Conservation (phyloP, 192 early-diverging fungal genomes). For the Obelidium mucronatum region DNA sequence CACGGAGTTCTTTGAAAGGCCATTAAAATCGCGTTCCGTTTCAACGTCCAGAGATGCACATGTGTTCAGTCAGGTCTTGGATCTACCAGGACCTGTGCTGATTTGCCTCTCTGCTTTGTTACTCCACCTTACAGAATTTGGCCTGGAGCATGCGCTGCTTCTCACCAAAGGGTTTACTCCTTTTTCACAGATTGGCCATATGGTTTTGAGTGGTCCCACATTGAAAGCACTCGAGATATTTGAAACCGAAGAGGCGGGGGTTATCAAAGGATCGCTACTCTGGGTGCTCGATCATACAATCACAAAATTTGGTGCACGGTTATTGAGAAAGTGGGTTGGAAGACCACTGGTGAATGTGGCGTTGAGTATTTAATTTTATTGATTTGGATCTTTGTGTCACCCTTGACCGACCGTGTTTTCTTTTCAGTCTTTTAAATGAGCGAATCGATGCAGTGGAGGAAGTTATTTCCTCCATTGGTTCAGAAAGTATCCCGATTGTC, state of each 20-base stretch:
- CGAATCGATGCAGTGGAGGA: constrained; percentile 71
- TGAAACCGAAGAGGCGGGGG: constrained; percentile 50
- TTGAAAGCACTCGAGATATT: constrained; percentile 72
- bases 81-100: constrained; percentile 40
- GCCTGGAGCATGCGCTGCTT: constrained; percentile 61
- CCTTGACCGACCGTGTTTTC: too few relatives aligned
- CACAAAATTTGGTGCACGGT: constrained; percentile 69
- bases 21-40: background rate
- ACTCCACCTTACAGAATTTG: constrained; percentile 70
- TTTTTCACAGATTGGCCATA: constrained; percentile 64
- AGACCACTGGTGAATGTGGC: constrained; percentile 65
- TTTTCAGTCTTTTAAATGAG: constrained; percentile 56
- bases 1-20: constrained; percentile 44
- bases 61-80: constrained; percentile 40
- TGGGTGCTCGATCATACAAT: constrained; percentile 71
- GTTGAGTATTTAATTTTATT: constrained; percentile 17
- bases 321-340: constrained; percentile 74
- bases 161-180: constrained; percentile 65
- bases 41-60: constrained; percentile 9
- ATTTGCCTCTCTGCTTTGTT: constrained; percentile 62
- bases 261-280: constrained; percentile 52
- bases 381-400: too few relatives aligned
- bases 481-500: constrained; percentile 43
- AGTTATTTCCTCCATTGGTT: constrained; percentile 38
- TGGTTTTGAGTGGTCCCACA: constrained; percentile 74